Percentiles rank a stretch among this genome's conserved stretches.
These are phyloP conservation scores for Stemphylium beticola DNA, from an alignment of 2,329 filamentous ascomycete genomes.

Conservation along the genomic window DNA sequence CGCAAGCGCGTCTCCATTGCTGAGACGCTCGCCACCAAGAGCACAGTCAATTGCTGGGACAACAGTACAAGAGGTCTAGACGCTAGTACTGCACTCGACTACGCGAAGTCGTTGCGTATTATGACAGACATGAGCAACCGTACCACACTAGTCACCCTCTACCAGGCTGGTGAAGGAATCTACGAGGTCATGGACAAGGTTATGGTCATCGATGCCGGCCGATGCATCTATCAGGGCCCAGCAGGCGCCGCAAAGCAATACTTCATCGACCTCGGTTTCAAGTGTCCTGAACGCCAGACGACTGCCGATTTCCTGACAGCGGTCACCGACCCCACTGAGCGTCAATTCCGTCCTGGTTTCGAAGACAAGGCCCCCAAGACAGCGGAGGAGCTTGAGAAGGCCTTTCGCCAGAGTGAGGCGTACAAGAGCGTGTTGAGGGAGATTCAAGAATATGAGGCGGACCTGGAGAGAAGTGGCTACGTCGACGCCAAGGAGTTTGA, in stretches of 20 bases:
- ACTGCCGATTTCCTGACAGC: slow-evolving; percentile 81
- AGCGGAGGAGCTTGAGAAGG: slow-evolving; percentile 69
- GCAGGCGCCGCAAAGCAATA: slow-evolving; percentile 67
- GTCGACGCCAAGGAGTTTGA: slow-evolving; percentile 70
- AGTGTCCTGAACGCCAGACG: slow-evolving; percentile 67
- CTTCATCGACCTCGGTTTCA: slow-evolving; percentile 70
- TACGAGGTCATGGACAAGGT: slow-evolving; percentile 82
- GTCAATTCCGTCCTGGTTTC: slow-evolving; percentile 64
- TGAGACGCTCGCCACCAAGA: slow-evolving; percentile 71
- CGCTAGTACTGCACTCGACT: slow-evolving; percentile 78
- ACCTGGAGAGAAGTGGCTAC: slow-evolving; percentile 63
- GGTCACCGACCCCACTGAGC: slow-evolving; percentile 74
- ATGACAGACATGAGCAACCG: slow-evolving; percentile 79
- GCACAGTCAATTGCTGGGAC: slow-evolving; percentile 78
- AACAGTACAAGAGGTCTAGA: slow-evolving; percentile 83
- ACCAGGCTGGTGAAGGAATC: slow-evolving; percentile 73
- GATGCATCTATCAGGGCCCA: slow-evolving; percentile 71
- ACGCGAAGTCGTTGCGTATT: slow-evolving; percentile 76
- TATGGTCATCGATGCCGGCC: slow-evolving; percentile 74
- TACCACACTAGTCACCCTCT: slow-evolving; percentile 73
- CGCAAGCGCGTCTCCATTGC: slow-evolving; percentile 76
- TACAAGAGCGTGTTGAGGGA: slow-evolving; percentile 68
- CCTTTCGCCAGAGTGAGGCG: slow-evolving; percentile 68
- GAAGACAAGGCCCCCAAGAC: slow-evolving; percentile 73
- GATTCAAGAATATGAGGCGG: slow-evolving; percentile 65